Evolutionary conservation across 805 yeast genomes (phyloP).

Genomic region (Yamadazyma scolyti): DNA sequence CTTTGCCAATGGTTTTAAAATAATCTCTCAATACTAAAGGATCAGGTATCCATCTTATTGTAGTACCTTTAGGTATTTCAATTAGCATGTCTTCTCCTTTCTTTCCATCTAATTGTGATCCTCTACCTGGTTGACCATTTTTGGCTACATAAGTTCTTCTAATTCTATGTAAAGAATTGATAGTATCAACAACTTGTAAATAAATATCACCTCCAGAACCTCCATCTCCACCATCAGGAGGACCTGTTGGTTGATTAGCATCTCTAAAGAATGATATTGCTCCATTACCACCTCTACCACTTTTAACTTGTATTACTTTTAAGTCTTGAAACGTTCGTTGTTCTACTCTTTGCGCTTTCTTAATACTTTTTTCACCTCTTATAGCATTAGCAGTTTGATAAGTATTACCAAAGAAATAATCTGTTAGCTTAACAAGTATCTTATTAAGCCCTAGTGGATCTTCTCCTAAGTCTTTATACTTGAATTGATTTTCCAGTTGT

Average conservation of each 20-base stretch:
- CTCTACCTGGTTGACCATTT: constrained; percentile 68
- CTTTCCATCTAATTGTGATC: constrained; percentile 81
- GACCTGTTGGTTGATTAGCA: constrained; percentile 80
- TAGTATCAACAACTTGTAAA: constrained; percentile 71
- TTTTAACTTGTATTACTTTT: constrained; percentile 57
- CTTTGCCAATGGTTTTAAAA: constrained; percentile 13
- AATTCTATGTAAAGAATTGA: constrained; percentile 68
- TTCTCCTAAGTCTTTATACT: constrained; percentile 16
- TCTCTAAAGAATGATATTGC: constrained; percentile 82
- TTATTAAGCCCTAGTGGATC: constrained; percentile 15
- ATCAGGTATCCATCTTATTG: constrained; percentile 79
- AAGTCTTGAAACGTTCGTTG: constrained; percentile 53
- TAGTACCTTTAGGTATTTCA: constrained; percentile 90
- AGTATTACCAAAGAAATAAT: constrained; percentile 37
- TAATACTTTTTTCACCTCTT: constrained; percentile 23
- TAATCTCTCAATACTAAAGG: constrained; percentile 45
- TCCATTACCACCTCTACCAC: constrained; percentile 92
- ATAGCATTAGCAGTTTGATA: constrained; percentile 39
- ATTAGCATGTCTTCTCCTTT: constrained; percentile 75
- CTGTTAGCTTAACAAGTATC: constrained; percentile 22
- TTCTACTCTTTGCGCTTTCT: constrained; percentile 31
- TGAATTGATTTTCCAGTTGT: constrained; percentile 5
- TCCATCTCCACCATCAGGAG: constrained; percentile 99
- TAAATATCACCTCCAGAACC: constrained; percentile 89
- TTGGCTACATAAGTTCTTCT: constrained; percentile 67